Conservation (phyloP, 2,329 filamentous ascomycete species). For the Nemania sp. region DNA sequence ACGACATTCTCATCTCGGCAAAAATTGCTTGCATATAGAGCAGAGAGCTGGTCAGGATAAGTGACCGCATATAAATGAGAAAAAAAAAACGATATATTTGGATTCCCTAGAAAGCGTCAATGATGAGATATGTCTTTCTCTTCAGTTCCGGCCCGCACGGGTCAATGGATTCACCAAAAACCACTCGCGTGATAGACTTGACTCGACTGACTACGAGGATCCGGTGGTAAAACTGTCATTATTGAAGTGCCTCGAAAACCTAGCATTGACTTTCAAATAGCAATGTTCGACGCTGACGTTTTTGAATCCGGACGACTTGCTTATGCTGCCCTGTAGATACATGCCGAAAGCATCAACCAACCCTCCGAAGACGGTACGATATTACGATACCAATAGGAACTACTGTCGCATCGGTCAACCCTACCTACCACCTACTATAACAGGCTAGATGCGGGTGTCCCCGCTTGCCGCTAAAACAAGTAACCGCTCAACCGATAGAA, state of each 20-base stretch:
- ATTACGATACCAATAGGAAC: neutral
- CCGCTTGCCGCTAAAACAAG: neutral
- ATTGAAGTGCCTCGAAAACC: neutral
- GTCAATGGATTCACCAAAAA: neutral
- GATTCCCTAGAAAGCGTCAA: slow-evolving; percentile 2
- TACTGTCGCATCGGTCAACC: neutral
- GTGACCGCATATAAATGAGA: neutral
- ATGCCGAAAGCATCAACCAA: too few species aligned
- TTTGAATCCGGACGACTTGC: too few species aligned
- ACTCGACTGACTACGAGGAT: neutral
- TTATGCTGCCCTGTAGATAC: too few species aligned
- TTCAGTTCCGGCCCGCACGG: neutral
- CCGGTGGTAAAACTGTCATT: neutral
- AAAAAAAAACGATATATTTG: slow-evolving; percentile 9
- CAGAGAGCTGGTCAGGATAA: slow-evolving; percentile 26
- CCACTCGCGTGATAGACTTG: neutral
- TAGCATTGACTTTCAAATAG: too few species aligned
- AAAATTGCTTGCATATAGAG: slow-evolving; percentile 25
- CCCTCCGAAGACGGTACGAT: too few species aligned
- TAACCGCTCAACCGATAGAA: neutral
- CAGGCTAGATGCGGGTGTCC: slow-evolving; percentile 8
- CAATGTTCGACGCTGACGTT: too few species aligned
- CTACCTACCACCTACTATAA: neutral
- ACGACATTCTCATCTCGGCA: slow-evolving; percentile 35
- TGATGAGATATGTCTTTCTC: slow-evolving; percentile 10